Evolutionary conservation across 2,329 filamentous ascomycete species (phyloP).

Genomic region (Magnaporthiopsis rhizophila): DNA sequence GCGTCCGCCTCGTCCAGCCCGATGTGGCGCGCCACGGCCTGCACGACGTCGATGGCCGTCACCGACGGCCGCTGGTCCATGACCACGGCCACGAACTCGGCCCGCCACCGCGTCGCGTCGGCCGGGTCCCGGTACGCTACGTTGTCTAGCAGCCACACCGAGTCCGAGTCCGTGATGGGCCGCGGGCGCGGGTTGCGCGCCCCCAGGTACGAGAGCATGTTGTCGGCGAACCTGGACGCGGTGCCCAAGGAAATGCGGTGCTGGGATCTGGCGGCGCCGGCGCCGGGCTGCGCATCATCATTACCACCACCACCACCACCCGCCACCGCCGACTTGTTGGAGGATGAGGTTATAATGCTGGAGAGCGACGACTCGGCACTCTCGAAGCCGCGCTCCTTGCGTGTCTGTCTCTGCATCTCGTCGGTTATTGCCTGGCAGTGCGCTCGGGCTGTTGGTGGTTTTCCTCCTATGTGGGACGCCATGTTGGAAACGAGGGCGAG

Average conservation of each 20-base stretch:
- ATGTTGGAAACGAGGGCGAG: neutral
- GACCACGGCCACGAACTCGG: conserved; percentile 75
- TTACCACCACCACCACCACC: too few species aligned
- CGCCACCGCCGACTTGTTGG: conserved; percentile 13
- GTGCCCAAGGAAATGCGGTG: conserved; percentile 10
- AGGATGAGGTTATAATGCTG: conserved; percentile 19
- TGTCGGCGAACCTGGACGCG: conserved; percentile 23
- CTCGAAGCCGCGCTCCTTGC: conserved; percentile 39
- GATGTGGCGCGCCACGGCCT: conserved; percentile 60
- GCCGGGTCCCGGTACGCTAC: conserved; percentile 59
- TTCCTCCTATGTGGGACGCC: neutral
- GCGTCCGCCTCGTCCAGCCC: conserved; percentile 55
- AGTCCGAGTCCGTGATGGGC: conserved; percentile 55
- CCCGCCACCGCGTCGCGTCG: conserved; percentile 52
- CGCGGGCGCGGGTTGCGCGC: conserved; percentile 49
- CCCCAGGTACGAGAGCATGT: conserved; percentile 41
- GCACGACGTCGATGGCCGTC: conserved; percentile 59
- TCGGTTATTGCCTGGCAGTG: conserved; percentile 6
- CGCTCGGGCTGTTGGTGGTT: neutral
- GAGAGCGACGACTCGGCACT: conserved; percentile 41
- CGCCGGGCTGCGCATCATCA: conserved; percentile 1
- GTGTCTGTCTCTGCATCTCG: conserved; percentile 43
- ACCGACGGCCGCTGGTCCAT: conserved; percentile 66
- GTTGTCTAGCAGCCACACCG: conserved; percentile 86
- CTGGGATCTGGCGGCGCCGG: neutral